Conservation (phyloP, 2,329 filamentous ascomycete species). For the Sclerotinia sclerotiorum region DNA sequence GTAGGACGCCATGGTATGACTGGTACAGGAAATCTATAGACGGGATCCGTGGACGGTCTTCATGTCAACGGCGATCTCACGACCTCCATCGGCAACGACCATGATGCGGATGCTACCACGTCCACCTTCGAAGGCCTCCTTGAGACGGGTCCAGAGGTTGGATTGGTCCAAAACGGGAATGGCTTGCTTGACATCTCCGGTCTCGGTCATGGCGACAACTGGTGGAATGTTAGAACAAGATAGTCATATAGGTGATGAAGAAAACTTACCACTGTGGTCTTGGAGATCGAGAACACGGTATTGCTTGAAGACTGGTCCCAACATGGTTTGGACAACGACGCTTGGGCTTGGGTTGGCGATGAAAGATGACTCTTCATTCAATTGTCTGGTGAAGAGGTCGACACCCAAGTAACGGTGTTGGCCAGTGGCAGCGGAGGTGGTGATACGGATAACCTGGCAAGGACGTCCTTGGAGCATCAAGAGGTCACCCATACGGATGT, state of each 20-base stretch:
- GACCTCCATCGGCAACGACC: constrained; percentile 89
- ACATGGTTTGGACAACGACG: constrained; percentile 99
- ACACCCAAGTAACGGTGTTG: constrained; percentile 99
- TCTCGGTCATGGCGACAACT: constrained; percentile 98
- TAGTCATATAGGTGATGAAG: constrained; percentile 24
- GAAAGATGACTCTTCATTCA: constrained; percentile 98
- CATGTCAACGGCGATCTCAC: constrained; percentile 97
- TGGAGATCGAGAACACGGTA: constrained; percentile 98
- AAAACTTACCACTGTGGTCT: constrained; percentile 62
- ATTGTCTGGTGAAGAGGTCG: constrained; percentile 99
- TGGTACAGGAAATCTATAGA: constrained; percentile 45
- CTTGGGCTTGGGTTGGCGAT: constrained; percentile 95
- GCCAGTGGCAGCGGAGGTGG: constrained; percentile 93
- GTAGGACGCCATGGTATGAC: constrained; percentile 18
- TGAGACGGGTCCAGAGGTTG: constrained; percentile 77
- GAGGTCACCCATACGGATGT: constrained; percentile 98
- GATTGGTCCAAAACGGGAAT: constrained; percentile 95
- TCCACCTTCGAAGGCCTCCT: constrained; percentile 82
- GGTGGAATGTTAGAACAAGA: constrained; percentile 25
- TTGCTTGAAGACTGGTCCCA: constrained; percentile 99
- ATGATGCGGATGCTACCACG: constrained; percentile 92
- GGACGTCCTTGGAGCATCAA: constrained; percentile 98
- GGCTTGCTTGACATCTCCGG: constrained; percentile 92
- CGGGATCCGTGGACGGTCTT: constrained; percentile 89
- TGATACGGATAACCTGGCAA: constrained; percentile 99